Conservation (phyloP, 108 stramenopile genomes). For the Nitzschia sp. region DNA sequence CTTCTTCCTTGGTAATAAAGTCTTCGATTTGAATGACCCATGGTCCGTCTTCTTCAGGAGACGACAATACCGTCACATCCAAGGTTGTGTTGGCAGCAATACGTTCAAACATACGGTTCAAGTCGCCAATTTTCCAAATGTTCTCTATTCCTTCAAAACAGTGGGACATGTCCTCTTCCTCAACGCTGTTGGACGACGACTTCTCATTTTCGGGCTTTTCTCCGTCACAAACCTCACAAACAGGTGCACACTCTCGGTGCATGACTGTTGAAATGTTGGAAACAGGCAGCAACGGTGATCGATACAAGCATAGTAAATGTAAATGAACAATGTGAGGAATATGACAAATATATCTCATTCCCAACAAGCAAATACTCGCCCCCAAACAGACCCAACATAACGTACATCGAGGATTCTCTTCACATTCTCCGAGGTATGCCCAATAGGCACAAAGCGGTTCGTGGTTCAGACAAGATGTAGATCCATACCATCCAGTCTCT, state of each 20-base stretch:
- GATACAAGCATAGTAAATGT: neutral
- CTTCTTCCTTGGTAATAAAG: conserved; percentile 72
- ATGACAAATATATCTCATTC: neutral
- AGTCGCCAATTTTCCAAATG: conserved; percentile 51
- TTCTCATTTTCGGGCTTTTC: conserved; percentile 1
- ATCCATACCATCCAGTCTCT: conserved; percentile 25
- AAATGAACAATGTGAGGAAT: neutral
- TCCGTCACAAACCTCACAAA: conserved; percentile 55
- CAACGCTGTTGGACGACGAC: neutral
- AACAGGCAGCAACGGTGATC: neutral
- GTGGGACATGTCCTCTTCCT: neutral
- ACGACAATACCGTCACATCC: conserved; percentile 49
- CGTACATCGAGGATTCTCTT: conserved; percentile 53
- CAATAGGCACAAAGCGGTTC: conserved; percentile 62
- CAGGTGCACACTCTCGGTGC: conserved; percentile 61
- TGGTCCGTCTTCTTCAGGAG: conserved; percentile 47
- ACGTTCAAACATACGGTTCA: conserved; percentile 58
- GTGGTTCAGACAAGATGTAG: conserved; percentile 44
- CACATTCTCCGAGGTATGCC: conserved; percentile 65
- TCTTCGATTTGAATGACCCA: conserved; percentile 80
- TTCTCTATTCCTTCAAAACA: conserved; percentile 23
- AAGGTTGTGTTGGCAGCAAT: conserved; percentile 44
- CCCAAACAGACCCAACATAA: conserved; percentile 37
- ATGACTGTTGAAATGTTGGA: conserved; percentile 21
- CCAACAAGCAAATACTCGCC: neutral